These are phyloP conservation scores for Hepatocystis sp. DNA, from an alignment of 169 alveolate species.

Conservation along the genomic window DNA sequence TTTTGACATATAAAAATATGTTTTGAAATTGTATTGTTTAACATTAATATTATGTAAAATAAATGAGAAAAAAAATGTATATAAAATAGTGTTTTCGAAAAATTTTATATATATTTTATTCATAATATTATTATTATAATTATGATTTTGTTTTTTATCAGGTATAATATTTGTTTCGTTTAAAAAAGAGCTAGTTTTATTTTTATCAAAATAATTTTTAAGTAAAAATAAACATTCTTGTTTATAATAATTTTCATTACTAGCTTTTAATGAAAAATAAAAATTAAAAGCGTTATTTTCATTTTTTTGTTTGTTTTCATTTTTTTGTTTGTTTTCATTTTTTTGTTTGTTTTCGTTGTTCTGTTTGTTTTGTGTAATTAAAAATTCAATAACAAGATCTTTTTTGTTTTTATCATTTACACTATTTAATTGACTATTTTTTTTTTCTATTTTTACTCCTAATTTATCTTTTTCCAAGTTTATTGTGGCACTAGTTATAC, in stretches of 20 bases:
- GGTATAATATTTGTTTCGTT: background rate
- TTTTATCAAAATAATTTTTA: slow-evolving; percentile 27
- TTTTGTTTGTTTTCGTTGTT: background rate
- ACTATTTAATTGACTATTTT: too few relatives aligned
- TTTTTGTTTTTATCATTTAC: background rate
- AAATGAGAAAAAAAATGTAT: slow-evolving; percentile 61
- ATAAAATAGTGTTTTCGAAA: slow-evolving; percentile 47
- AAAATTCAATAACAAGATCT: slow-evolving; percentile 10
- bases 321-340: too few relatives aligned
- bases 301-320: too few relatives aligned
- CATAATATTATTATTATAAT: slow-evolving; percentile 33
- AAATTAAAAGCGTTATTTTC: slow-evolving; percentile 17
- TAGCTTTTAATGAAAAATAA: slow-evolving; percentile 19
- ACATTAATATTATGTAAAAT: slow-evolving; percentile 50
- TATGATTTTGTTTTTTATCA: slow-evolving; percentile 2
- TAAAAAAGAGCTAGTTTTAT: slow-evolving; percentile 13
- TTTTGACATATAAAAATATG: slow-evolving; percentile 20
- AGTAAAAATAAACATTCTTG: slow-evolving; percentile 13
- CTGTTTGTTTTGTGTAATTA: slow-evolving; percentile 1
- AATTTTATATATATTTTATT: slow-evolving; percentile 63
- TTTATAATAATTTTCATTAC: slow-evolving; percentile 34
- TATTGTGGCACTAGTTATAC: background rate
- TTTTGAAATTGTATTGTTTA: slow-evolving; percentile 35
- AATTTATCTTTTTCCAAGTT: background rate
- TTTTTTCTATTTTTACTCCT: background rate